These are phyloP conservation scores for Phytophthora constricta DNA, from an alignment of 352 stramenopile genomes.

Conservation along the genomic window DNA sequence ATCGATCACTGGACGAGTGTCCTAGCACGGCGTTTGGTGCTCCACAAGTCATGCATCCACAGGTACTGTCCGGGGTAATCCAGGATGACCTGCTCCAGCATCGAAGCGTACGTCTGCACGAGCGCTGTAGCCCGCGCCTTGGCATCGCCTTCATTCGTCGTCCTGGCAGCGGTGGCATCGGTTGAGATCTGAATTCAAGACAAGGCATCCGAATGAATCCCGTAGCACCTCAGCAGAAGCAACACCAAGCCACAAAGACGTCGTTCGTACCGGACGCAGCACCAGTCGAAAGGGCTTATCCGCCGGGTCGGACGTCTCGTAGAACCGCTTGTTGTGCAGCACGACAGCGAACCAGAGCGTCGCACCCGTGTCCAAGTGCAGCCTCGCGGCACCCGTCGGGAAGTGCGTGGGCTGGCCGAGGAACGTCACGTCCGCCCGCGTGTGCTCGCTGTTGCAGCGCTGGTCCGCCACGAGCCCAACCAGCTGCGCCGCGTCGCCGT, in stretches of 20 bases:
- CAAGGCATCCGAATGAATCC: not conserved
- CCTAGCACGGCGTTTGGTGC: conserved; percentile 6
- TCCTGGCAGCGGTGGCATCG: not conserved
- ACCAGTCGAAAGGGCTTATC: conserved; percentile 56
- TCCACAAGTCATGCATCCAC: conserved; percentile 67
- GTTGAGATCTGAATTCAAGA: conserved; percentile 10
- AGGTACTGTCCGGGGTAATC: conserved; percentile 54
- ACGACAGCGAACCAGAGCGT: conserved; percentile 58
- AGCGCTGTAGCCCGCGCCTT: conserved; percentile 21
- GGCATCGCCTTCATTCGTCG: not conserved
- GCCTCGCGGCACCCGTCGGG: conserved; percentile 45
- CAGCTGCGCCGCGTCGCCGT: conserved; percentile 28
- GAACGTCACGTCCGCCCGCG: conserved; percentile 41
- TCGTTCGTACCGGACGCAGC: conserved; percentile 34
- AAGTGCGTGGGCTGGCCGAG: conserved; percentile 51
- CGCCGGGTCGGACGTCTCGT: conserved; percentile 8
- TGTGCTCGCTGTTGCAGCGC: conserved; percentile 32
- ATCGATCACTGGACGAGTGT: not conserved
- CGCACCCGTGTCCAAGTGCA: conserved; percentile 39
- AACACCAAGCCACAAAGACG: not conserved
- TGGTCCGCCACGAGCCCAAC: conserved; percentile 63
- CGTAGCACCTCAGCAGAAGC: not conserved
- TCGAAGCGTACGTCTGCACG: conserved; percentile 47
- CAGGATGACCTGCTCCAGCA: conserved; percentile 43
- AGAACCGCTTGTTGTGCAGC: conserved; percentile 47